Conservation (phyloP, 768 basidiomycete species). For the Leccinum variicolor region DNA sequence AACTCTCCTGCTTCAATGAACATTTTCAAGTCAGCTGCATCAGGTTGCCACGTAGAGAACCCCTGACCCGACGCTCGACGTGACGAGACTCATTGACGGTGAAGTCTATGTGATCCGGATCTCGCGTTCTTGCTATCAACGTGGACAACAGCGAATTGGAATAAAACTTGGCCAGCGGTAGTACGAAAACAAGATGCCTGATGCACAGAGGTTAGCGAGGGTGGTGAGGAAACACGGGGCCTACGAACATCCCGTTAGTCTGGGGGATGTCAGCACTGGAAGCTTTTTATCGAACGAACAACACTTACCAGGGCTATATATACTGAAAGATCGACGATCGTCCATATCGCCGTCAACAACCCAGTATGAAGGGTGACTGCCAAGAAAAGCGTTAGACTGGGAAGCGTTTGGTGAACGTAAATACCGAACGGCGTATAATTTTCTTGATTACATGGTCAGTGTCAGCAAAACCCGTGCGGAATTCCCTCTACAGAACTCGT, state of each 20-base stretch:
- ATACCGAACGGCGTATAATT: constrained; percentile 31
- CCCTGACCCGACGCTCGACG: constrained; percentile 16
- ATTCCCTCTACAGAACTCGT: constrained; percentile 28
- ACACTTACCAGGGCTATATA: constrained; percentile 24
- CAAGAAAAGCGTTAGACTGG: background rate
- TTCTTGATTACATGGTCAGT: constrained; percentile 37
- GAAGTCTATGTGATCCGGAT: constrained; percentile 15
- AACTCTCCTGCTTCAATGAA: constrained; percentile 6
- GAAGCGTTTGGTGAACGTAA: background rate
- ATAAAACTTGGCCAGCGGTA: constrained; percentile 33
- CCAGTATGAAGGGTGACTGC: constrained; percentile 41
- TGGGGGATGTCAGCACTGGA: constrained; percentile 9
- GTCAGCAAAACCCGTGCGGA: constrained; percentile 34
- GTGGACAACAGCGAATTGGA: constrained; percentile 36
- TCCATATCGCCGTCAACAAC: constrained; percentile 36
- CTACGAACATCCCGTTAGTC: constrained; percentile 21
- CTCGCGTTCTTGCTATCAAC: constrained; percentile 28
- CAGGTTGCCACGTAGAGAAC: background rate
- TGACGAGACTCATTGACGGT: constrained; percentile 20
- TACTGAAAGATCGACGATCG: constrained; percentile 29
- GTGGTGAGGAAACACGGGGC: background rate
- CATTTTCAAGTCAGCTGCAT: constrained; percentile 6
- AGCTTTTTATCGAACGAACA: background rate
- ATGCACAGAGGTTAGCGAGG: background rate
- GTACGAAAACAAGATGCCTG: constrained; percentile 31